Percentiles rank a stretch among this genome's conserved stretches.
Evolutionary conservation across 805 yeast species (phyloP).

Genomic region (Lipomyces sp.): DNA sequence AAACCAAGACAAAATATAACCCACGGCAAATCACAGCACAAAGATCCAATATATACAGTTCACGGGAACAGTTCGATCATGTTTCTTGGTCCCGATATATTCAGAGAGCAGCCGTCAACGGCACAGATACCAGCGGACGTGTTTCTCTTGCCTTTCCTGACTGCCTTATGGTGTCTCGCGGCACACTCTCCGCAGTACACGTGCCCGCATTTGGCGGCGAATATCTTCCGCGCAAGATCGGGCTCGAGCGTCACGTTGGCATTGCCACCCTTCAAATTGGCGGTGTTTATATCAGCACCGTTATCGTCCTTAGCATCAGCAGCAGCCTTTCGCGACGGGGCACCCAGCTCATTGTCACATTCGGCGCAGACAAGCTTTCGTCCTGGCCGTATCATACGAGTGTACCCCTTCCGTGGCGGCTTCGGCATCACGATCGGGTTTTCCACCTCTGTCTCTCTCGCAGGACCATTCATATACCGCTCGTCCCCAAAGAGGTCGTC

Average conservation of each 20-base stretch:
- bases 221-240: constrained; percentile 10
- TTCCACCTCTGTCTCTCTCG: neutral
- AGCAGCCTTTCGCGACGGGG: neutral
- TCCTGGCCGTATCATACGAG: constrained; percentile 13
- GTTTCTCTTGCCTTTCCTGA: constrained; percentile 6
- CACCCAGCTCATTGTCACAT: constrained; percentile 18
- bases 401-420: constrained; percentile 13
- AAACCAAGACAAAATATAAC: no score
- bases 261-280: no score
- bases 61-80: constrained; percentile 23
- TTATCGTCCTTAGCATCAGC: neutral
- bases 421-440: neutral
- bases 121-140: constrained; percentile 6
- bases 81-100: constrained; percentile 16
- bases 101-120: constrained; percentile 18
- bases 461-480: neutral
- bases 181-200: constrained; percentile 29
- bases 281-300: neutral
- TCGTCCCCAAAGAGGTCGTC: neutral
- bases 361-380: constrained; percentile 14
- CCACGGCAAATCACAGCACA: no score
- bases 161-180: constrained; percentile 3
- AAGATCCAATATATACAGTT: neutral
- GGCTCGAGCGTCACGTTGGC: neutral
- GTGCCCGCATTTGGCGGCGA: constrained; percentile 27